Conservation (phyloP, 192 early-diverging fungal species). For the Backusella parvicylindrica region DNA sequence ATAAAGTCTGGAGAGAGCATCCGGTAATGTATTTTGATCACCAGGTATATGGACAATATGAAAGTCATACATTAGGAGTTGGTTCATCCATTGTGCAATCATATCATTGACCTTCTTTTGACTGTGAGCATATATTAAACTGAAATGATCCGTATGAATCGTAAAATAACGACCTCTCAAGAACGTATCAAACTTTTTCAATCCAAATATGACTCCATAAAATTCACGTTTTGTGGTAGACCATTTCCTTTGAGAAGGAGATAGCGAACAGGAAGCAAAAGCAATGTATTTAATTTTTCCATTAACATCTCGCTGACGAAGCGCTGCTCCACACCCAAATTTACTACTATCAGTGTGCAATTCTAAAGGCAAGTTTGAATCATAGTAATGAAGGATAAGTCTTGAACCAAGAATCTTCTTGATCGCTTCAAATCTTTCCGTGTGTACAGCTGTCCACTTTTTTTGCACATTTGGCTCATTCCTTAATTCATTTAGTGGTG, state of each 20-base stretch:
- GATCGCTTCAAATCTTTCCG: background rate
- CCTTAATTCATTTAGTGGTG: constrained; percentile 4
- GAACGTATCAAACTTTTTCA: constrained; percentile 31
- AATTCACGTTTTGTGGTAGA: constrained; percentile 34
- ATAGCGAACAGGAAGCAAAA: constrained; percentile 29
- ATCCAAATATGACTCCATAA: background rate
- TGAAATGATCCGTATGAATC: constrained; percentile 32
- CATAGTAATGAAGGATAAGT: background rate
- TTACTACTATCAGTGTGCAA: no score
- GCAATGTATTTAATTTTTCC: constrained; percentile 17
- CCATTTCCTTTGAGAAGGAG: constrained; percentile 26
- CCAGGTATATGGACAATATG: no score
- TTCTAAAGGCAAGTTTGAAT: no score
- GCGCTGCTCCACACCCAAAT: constrained; percentile 10
- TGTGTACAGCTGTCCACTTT: background rate
- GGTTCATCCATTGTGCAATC: no score
- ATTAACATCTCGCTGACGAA: constrained; percentile 20
- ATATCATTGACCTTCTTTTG: background rate
- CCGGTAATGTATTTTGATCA: no score
- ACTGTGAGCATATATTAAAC: constrained; percentile 20
- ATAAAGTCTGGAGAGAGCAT: no score
- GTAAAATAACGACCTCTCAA: constrained; percentile 29
- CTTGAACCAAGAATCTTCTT: constrained; percentile 5
- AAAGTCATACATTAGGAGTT: no score
- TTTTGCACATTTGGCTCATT: background rate